Evolutionary conservation across 2,329 filamentous ascomycete species (phyloP), one percentile per base, ranked within the genome.

Genomic region (Tolypocladium inflatum): DNA sequence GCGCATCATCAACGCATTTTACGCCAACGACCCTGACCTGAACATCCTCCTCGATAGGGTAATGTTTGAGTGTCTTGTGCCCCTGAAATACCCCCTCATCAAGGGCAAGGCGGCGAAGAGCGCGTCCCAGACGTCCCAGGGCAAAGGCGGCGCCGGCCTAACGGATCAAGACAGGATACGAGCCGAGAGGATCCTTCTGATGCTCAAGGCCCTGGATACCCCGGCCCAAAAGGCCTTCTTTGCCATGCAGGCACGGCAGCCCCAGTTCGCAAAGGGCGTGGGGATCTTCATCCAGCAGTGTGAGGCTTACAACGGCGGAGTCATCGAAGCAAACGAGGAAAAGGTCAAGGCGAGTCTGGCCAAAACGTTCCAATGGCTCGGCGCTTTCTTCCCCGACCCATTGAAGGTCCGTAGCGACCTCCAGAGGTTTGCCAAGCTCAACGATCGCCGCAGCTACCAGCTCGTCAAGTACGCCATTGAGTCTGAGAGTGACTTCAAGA

Each of bases 361-460:
- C 58, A 86, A 82, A 63, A 84, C 91, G 15, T 85, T 95, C 51
- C 80, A 87, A 55, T 90, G 87, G 68, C 77, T 96, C 48, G 81
- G 86, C 5, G 84, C 85, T 61, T 87, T 87, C 58, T 84, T 96
- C 56, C 90, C 92, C 0, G 93, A 99, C 64, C 75, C 85, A 0
- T 70, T 82, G 56, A 85, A 88, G 63, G 87, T 89, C 21, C 83
- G 82, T 39, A 82, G 85, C 19, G 91, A 97, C 71, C 76, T 99
- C 15, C 87, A 90, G 75, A 95, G 90, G 66, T 97, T 97, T 69
- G 91, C 91, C 42, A 96, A 93, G 71, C 80, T 87, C 64, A 90
- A 97, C 67, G 92, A 99, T 69, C 87, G 93, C 55, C 87, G 94
- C 58, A 89, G 84, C 65, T 97, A 97, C 71, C 89, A 95, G 66